These are phyloP conservation scores for Sclerotinia nivalis DNA, from an alignment of 2,329 filamentous ascomycete species.

Conservation along the genomic window DNA sequence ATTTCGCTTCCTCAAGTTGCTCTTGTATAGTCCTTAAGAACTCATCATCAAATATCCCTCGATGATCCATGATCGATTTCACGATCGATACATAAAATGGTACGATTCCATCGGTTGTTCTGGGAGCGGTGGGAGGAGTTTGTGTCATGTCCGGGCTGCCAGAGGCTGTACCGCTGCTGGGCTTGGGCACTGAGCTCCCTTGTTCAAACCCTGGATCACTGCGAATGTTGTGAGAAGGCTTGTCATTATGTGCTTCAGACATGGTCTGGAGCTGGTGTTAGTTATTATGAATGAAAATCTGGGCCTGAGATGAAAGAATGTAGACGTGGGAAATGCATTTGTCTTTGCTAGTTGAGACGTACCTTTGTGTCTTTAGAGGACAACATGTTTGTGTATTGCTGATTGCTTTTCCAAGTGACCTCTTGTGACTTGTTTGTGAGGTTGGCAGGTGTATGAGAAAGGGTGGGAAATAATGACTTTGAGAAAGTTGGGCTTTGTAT, in stretches of 20 bases:
- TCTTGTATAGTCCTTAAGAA: no score
- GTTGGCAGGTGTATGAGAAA: no score
- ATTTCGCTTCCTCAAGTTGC: no score
- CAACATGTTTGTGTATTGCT: background rate
- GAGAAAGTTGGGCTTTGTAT: background rate
- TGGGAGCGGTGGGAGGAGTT: no score
- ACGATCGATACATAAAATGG: no score
- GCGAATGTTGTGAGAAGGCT: background rate
- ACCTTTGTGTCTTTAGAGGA: background rate
- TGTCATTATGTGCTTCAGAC: background rate
- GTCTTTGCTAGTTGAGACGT: background rate
- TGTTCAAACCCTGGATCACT: background rate
- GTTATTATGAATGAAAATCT: background rate
- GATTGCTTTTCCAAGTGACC: no score
- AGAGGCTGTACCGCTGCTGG: no score
- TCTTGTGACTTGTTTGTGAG: background rate
- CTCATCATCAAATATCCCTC: no score
- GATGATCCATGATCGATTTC: no score
- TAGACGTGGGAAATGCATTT: no score
- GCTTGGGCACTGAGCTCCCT: background rate
- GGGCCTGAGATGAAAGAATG: background rate
- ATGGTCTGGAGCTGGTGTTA: background rate
- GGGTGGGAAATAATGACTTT: rapidly evolving
- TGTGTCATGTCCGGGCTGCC: rapidly evolving
- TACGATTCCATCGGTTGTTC: no score